phyloP scores from a whole-genome alignment of 2,329 filamentous ascomycete genomes.

The Diaporthe australafricana region DNA sequence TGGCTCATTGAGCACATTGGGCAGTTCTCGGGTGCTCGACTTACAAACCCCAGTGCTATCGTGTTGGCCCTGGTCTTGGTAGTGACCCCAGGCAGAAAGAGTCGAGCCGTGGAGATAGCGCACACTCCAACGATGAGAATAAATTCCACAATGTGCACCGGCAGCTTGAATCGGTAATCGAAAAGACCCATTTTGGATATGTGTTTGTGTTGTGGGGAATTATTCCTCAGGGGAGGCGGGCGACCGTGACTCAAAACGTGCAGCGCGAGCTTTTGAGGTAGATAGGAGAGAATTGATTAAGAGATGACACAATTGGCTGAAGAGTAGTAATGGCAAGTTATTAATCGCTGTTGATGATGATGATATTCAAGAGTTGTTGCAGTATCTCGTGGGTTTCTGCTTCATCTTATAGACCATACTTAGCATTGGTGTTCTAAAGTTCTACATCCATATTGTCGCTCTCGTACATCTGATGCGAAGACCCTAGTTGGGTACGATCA shows the following conservation, averaged over 20 bases:
- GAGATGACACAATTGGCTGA: neutral
- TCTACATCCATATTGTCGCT: no score
- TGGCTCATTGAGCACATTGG: no score
- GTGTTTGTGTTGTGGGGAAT: neutral
- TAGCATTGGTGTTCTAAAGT: neutral
- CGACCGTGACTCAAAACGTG: neutral
- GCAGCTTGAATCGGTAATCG: conserved; percentile 32
- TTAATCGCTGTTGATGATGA: neutral
- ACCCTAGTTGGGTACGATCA: neutral
- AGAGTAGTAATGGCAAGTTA: neutral
- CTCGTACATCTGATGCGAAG: neutral
- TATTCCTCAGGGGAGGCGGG: neutral
- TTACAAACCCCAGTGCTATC: conserved; percentile 40
- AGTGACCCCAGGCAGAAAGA: conserved; percentile 27
- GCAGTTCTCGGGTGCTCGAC: neutral
- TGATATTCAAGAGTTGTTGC: neutral
- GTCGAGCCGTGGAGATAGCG: conserved; percentile 28
- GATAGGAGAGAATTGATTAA: neutral
- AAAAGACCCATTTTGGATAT: conserved; percentile 13
- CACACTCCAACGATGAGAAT: conserved; percentile 30
- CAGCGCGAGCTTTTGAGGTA: no score
- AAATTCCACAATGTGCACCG: conserved; percentile 31
- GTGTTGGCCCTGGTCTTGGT: conserved; percentile 34
- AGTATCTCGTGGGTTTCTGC: neutral
- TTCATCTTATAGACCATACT: conserved; percentile 9